A percentile compares a stretch with the other conserved stretches of the same genome.
These are phyloP conservation scores for Macrolepiota albuminosa DNA, from an alignment of 768 basidiomycete genomes.

Conservation along the genomic window DNA sequence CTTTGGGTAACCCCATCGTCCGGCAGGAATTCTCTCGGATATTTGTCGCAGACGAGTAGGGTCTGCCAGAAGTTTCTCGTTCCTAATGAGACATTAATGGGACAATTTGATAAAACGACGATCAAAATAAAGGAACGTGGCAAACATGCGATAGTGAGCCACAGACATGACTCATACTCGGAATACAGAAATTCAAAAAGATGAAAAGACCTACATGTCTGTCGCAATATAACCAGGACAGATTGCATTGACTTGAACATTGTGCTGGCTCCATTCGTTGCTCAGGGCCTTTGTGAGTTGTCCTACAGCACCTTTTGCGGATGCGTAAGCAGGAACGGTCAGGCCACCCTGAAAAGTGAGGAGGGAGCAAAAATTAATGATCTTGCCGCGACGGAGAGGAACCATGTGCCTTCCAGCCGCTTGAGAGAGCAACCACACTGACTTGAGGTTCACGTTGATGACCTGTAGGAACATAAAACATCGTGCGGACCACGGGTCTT, in stretches of 20 bases:
- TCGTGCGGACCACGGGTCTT: neutral
- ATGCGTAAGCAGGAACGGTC: constrained; percentile 88
- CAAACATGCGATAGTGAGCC: neutral
- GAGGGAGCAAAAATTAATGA: constrained; percentile 70
- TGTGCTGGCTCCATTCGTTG: constrained; percentile 90
- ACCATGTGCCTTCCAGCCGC: constrained; percentile 92
- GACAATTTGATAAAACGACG: neutral
- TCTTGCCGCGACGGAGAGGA: constrained; percentile 56
- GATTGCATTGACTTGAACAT: constrained; percentile 86
- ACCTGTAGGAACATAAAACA: constrained; percentile 41
- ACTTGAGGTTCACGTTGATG: constrained; percentile 83
- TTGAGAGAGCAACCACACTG: constrained; percentile 79
- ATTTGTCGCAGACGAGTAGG: constrained; percentile 67
- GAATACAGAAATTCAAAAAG: neutral
- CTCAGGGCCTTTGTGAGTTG: constrained; percentile 85
- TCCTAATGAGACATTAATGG: constrained; percentile 25
- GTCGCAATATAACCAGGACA: constrained; percentile 87
- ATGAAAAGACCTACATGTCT: constrained; percentile 59
- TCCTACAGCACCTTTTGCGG: constrained; percentile 85
- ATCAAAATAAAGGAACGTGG: neutral
- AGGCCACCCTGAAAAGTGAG: constrained; percentile 58
- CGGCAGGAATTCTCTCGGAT: constrained; percentile 67
- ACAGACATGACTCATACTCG: neutral
- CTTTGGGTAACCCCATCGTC: constrained; percentile 64
- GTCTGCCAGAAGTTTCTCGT: constrained; percentile 47